Conservation (phyloP, 2,329 filamentous ascomycete species). For the Acrodontium crateriforme region DNA sequence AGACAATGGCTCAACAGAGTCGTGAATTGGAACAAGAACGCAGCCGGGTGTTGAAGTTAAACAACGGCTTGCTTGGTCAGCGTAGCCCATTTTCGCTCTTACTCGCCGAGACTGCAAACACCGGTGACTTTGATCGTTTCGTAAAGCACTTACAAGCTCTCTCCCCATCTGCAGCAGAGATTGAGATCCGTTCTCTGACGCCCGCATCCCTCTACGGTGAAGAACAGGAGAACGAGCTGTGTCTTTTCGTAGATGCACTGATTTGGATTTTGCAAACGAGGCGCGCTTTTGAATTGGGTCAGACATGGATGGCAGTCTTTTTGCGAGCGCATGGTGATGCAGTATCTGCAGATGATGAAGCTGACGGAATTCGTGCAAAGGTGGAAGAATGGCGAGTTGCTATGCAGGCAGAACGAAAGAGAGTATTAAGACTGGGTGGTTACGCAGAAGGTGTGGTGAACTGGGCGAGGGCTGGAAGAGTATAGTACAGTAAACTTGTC, state of each 20-base stretch:
- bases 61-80: slow-evolving; percentile 1
- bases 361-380: slow-evolving; percentile 41
- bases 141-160: slow-evolving; percentile 68
- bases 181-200: slow-evolving; percentile 71
- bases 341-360: slow-evolving; percentile 34
- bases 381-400: slow-evolving; percentile 51
- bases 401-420: slow-evolving; percentile 45
- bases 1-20: slow-evolving; percentile 9
- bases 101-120: slow-evolving; percentile 31
- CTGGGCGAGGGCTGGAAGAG: slow-evolving; percentile 14
- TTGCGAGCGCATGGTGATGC: slow-evolving; percentile 60
- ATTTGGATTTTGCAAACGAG: slow-evolving; percentile 54
- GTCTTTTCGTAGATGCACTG: slow-evolving; percentile 68
- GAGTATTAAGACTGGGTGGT: slow-evolving; percentile 65
- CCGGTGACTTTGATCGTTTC: slow-evolving; percentile 51
- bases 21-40: slow-evolving; percentile 18
- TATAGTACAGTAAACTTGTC: no score
- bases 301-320: slow-evolving; percentile 97
- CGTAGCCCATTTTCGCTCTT: slow-evolving; percentile 33
- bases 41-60: slow-evolving; percentile 14
- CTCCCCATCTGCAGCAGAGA: slow-evolving; percentile 70
- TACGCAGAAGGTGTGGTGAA: slow-evolving; percentile 75
- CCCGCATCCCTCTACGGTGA: slow-evolving; percentile 7
- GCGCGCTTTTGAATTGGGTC: slow-evolving; percentile 81
- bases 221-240: slow-evolving; percentile 46